Evolutionary conservation across 1,139 yeast species (phyloP).

Genomic region (Arxiozyma heterogenica): DNA sequence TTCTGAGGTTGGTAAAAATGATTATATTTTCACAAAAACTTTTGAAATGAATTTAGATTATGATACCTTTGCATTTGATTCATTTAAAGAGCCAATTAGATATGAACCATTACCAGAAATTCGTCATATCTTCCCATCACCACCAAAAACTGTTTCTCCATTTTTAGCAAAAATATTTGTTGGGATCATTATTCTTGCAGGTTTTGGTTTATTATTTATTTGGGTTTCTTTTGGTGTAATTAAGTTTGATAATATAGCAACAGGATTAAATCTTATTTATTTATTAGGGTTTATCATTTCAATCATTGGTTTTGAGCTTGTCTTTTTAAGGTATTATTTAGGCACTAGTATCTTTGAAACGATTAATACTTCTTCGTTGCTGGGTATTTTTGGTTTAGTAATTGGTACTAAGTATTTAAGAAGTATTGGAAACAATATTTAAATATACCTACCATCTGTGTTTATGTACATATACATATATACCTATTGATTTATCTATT

Average conservation of each 20-base stretch:
- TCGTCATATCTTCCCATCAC: slow-evolving; percentile 52
- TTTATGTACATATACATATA: slow-evolving; percentile 1
- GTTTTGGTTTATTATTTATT: slow-evolving; percentile 37
- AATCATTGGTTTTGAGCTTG: slow-evolving; percentile 50
- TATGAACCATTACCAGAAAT: slow-evolving; percentile 45
- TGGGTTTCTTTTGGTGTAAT: slow-evolving; percentile 44
- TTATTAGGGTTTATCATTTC: slow-evolving; percentile 42
- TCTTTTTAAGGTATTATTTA: slow-evolving; percentile 59
- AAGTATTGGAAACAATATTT: slow-evolving; percentile 18
- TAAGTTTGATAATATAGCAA: slow-evolving; percentile 35
- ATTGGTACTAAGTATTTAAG: slow-evolving; percentile 63
- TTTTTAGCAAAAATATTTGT: slow-evolving; percentile 48
- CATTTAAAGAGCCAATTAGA: slow-evolving; percentile 14
- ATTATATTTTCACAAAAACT: slow-evolving; percentile 4
- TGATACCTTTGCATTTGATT: not conserved
- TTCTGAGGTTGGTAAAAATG: slow-evolving; percentile 4
- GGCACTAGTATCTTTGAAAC: slow-evolving; percentile 68
- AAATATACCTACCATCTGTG: not conserved
- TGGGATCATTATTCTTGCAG: slow-evolving; percentile 35
- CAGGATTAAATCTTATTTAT: slow-evolving; percentile 17
- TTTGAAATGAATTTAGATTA: slow-evolving; percentile 10
- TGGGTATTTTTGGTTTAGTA: slow-evolving; percentile 45
- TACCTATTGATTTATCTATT: not conserved
- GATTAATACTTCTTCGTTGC: slow-evolving; percentile 43
- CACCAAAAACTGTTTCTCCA: slow-evolving; percentile 48